phyloP scores from a whole-genome alignment of 208 protist genomes.

The Acanthamoeba healyi region DNA sequence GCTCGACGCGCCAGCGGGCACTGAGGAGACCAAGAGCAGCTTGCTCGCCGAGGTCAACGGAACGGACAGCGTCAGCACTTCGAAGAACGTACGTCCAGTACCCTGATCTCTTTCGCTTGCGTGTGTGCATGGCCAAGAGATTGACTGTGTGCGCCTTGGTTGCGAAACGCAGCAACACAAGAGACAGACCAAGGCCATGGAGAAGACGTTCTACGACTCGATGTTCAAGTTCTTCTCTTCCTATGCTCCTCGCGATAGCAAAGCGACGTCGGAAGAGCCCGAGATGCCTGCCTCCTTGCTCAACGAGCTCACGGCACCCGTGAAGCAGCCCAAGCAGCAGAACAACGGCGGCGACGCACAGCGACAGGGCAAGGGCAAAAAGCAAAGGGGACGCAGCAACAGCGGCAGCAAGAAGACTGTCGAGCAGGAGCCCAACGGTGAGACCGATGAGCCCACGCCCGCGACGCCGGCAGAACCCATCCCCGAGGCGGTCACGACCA shows the following conservation, averaged over 20 bases:
- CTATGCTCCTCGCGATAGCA: not conserved
- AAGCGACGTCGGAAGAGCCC: not conserved
- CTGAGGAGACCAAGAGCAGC: not conserved
- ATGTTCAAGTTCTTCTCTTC: constrained; percentile 64
- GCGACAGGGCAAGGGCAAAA: not conserved
- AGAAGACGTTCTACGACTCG: constrained; percentile 38
- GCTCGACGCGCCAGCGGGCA: not conserved
- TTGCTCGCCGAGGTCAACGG: not conserved
- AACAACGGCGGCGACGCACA: not conserved
- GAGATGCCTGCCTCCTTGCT: constrained; percentile 26
- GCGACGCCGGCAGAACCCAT: not conserved
- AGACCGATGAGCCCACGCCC: not conserved
- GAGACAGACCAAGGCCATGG: not conserved
- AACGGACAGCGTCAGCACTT: not conserved
- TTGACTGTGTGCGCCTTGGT: not conserved
- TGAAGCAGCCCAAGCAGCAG: not conserved
- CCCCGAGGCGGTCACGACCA: not conserved
- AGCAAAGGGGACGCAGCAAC: not conserved
- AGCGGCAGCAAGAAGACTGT: too few species aligned
- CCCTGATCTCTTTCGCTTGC: too few species aligned
- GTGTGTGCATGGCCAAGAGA: not conserved
- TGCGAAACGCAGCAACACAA: not conserved
- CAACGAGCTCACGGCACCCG: constrained; percentile 16
- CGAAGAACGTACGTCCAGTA: not conserved
- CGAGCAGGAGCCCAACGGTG: not conserved